Evolutionary conservation across 2,329 filamentous ascomycete species (phyloP).

Genomic region (Cephalotrichum gorgonifer): DNA sequence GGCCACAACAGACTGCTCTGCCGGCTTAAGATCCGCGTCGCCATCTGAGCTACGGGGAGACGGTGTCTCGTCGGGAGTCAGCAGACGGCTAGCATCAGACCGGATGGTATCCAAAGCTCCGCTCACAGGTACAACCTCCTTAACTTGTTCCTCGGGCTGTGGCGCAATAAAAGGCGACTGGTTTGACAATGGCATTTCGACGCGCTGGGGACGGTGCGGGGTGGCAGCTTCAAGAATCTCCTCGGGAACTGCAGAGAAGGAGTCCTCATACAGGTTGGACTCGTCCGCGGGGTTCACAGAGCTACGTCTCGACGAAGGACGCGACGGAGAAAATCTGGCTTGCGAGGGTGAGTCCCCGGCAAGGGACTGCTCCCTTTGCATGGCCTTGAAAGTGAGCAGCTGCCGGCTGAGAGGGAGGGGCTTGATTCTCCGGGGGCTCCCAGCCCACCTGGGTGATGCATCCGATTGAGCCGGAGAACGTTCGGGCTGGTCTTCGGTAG

Average conservation of each 20-base stretch:
- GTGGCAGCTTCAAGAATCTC: slow-evolving; percentile 38
- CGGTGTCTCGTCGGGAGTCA: slow-evolving; percentile 42
- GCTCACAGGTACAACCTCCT: slow-evolving; percentile 11
- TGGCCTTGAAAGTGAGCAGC: slow-evolving; percentile 19
- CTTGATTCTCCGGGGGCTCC: slow-evolving; percentile 25
- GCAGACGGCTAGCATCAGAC: slow-evolving; percentile 32
- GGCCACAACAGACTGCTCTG: neutral
- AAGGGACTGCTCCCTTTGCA: slow-evolving; percentile 9
- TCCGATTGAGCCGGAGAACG: neutral
- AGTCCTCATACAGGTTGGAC: slow-evolving; percentile 36
- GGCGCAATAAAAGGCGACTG: neutral
- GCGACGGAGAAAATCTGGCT: neutral
- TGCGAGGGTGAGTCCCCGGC: slow-evolving; percentile 1
- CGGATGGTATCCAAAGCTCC: slow-evolving; percentile 21
- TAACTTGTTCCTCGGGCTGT: slow-evolving; percentile 1
- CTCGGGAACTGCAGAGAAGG: slow-evolving; percentile 47
- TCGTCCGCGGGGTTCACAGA: slow-evolving; percentile 16
- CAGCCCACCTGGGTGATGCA: slow-evolving; percentile 17
- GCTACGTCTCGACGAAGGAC: neutral
- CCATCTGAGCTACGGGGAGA: slow-evolving; percentile 20
- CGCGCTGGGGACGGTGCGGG: slow-evolving; percentile 19
- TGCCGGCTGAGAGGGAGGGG: slow-evolving; percentile 21
- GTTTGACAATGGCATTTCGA: neutral
- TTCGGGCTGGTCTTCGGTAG: neutral
- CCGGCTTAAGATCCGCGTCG: slow-evolving; percentile 2